A percentile compares a stretch with the other conserved stretches of the same genome.
These are phyloP conservation scores for Curvularia verruculosa DNA, from an alignment of 2,329 filamentous ascomycete genomes.

Conservation along the genomic window DNA sequence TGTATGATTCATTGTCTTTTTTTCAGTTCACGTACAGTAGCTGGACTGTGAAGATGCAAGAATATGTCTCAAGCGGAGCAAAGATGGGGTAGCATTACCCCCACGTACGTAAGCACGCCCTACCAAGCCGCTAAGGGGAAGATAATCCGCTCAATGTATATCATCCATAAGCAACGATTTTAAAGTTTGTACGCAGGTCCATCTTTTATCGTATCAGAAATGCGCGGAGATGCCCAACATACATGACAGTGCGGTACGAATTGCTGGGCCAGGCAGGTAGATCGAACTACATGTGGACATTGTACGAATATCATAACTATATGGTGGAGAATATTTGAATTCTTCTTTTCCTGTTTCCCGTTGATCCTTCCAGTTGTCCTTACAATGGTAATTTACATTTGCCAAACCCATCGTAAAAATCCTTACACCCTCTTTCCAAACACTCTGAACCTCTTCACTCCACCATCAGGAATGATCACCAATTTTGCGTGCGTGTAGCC, in stretches of 20 bases:
- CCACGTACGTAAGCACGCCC: constrained; percentile 2
- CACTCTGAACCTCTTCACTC: constrained; percentile 84
- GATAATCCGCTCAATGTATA: background rate
- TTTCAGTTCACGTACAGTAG: background rate
- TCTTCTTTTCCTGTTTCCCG: background rate
- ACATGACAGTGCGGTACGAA: background rate
- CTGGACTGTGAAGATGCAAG: no score
- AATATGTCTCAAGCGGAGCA: background rate
- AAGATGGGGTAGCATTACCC: background rate
- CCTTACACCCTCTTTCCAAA: constrained; percentile 61
- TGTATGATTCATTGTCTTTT: background rate
- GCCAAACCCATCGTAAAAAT: background rate
- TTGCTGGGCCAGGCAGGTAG: background rate
- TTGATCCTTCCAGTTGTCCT: background rate
- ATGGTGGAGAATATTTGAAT: background rate
- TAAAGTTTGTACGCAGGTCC: background rate
- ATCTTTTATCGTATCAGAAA: background rate
- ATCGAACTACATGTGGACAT: background rate
- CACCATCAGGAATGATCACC: constrained; percentile 90
- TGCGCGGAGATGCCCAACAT: background rate
- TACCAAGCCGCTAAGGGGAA: constrained; percentile 6
- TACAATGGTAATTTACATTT: background rate
- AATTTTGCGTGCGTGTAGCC: constrained; percentile 84
- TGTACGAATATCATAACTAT: background rate
- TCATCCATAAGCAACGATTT: no score